Conservation (phyloP, 2,329 filamentous ascomycete genomes). For the Fusarium staphyleae region DNA sequence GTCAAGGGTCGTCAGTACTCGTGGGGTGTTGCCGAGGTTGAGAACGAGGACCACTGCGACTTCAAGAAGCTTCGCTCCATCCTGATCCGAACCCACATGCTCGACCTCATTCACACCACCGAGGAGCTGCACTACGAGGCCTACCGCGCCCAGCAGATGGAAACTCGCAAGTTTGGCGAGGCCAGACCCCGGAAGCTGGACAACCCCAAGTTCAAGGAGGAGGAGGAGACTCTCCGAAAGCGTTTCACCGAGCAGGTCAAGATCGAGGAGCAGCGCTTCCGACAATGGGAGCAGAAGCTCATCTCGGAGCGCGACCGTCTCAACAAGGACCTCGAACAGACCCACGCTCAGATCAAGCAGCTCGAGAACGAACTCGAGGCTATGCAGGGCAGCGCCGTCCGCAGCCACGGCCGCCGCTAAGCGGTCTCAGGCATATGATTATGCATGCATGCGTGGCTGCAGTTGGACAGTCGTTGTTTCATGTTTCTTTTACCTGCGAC, state of each 20-base stretch:
- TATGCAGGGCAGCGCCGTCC: slow-evolving; percentile 88
- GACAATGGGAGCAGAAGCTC: slow-evolving; percentile 99
- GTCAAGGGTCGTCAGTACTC: slow-evolving; percentile 99
- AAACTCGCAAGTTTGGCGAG: slow-evolving; percentile 99
- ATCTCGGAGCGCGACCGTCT: slow-evolving; percentile 97
- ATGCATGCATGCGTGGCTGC: slow-evolving; percentile 38
- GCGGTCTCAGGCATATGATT: slow-evolving; percentile 9
- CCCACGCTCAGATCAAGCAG: slow-evolving; percentile 92
- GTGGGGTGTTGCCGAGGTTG: slow-evolving; percentile 98
- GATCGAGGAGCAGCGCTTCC: slow-evolving; percentile 99
- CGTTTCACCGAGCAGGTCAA: slow-evolving; percentile 99
- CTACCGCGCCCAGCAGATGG: slow-evolving; percentile 99
- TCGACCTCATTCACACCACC: slow-evolving; percentile 99
- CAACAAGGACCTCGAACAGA: slow-evolving; percentile 99
- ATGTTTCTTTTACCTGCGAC: slow-evolving; percentile 40
- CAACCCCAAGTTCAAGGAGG: slow-evolving; percentile 99
- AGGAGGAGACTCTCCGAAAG: slow-evolving; percentile 98
- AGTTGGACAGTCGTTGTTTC: slow-evolving; percentile 41
- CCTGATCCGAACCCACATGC: slow-evolving; percentile 98
- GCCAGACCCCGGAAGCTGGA: slow-evolving; percentile 96
- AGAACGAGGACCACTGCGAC: slow-evolving; percentile 99
- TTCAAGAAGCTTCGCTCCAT: slow-evolving; percentile 99
- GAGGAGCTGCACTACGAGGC: slow-evolving; percentile 99
- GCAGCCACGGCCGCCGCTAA: slow-evolving; percentile 93
- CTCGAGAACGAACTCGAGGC: slow-evolving; percentile 91